A percentile compares a stretch with the other conserved stretches of the same genome.
Conservation (phyloP, 2,329 filamentous ascomycete genomes). For the Cercospora zeae-maydis region DNA sequence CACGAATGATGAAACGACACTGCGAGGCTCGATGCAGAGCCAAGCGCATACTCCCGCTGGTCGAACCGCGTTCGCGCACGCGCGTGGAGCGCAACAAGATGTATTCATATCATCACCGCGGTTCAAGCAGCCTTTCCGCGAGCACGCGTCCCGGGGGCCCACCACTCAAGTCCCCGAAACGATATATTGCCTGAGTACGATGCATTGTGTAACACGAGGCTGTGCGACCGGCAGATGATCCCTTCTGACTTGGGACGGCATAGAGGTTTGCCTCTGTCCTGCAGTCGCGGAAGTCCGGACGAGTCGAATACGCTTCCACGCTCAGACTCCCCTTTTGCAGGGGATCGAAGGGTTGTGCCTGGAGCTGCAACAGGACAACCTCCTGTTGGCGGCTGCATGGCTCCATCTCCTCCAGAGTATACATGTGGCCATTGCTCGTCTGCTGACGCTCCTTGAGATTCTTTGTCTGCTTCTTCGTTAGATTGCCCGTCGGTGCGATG, state of each 20-base stretch:
- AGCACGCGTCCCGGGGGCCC: background rate
- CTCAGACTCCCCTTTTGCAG: slow-evolving; percentile 7
- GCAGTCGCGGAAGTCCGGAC: slow-evolving; percentile 1
- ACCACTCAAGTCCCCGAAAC: background rate
- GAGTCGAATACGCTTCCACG: slow-evolving; percentile 1
- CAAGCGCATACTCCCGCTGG: background rate
- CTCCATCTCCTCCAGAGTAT: background rate
- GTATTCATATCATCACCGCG: background rate
- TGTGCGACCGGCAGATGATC: background rate
- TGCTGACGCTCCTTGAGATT: background rate
- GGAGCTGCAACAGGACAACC: background rate
- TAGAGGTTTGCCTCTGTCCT: background rate
- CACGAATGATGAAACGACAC: background rate
- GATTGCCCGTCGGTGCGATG: slow-evolving; percentile 3
- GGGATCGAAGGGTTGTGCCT: slow-evolving; percentile 5
- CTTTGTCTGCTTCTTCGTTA: slow-evolving; percentile 5
- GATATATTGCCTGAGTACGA: background rate
- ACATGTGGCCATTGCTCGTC: slow-evolving; percentile 2
- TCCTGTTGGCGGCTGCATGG: slow-evolving; percentile 5
- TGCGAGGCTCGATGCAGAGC: background rate
- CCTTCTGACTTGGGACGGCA: background rate
- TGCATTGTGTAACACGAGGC: slow-evolving; percentile 1
- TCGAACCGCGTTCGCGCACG: background rate
- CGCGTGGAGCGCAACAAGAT: background rate
- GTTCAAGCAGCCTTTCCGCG: background rate